A percentile compares a stretch with the other conserved stretches of the same genome.
phyloP scores from a whole-genome alignment of 1,284 basidiomycete species.

The Clitocybe nebularis region DNA sequence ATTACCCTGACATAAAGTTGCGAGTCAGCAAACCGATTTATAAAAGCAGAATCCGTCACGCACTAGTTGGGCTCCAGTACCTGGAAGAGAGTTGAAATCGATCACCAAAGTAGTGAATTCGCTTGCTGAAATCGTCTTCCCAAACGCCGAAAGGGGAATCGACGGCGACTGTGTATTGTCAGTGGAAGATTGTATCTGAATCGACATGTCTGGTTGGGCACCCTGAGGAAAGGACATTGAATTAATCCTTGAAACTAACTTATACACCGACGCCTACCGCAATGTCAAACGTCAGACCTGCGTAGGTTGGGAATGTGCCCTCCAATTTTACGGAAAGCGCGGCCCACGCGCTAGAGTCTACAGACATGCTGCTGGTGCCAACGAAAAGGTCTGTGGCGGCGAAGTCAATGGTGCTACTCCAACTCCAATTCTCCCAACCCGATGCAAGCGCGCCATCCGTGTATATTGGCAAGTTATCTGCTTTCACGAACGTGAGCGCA shows the following conservation, averaged over 20 bases:
- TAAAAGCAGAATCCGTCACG: constrained; percentile 7
- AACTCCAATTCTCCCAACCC: constrained; percentile 51
- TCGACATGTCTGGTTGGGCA: constrained; percentile 34
- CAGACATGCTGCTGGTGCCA: constrained; percentile 39
- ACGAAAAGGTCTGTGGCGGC: constrained; percentile 40
- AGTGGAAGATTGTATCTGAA: constrained; percentile 33
- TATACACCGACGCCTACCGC: constrained; percentile 26
- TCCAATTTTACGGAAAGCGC: constrained; percentile 43
- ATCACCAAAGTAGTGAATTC: constrained; percentile 39
- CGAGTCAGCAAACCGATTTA: background rate
- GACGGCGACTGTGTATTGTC: constrained; percentile 31
- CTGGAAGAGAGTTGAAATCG: constrained; percentile 41
- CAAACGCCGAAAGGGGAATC: constrained; percentile 38
- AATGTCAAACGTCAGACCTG: constrained; percentile 44
- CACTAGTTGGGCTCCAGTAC: constrained; percentile 34
- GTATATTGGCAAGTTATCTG: constrained; percentile 34
- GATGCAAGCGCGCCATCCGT: constrained; percentile 33
- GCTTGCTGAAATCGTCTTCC: constrained; percentile 28
- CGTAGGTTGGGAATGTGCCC: constrained; percentile 34
- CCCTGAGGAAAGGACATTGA: constrained; percentile 25
- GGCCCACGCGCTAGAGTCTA: constrained; percentile 36
- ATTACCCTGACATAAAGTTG: constrained; percentile 22
- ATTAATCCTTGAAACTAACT: background rate
- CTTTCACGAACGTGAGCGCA: constrained; percentile 13
- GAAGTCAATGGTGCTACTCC: constrained; percentile 40